Base-by-base conservation (phyloP, 1,284 basidiomycete species). In the Papiliotrema flavescens region DNA sequence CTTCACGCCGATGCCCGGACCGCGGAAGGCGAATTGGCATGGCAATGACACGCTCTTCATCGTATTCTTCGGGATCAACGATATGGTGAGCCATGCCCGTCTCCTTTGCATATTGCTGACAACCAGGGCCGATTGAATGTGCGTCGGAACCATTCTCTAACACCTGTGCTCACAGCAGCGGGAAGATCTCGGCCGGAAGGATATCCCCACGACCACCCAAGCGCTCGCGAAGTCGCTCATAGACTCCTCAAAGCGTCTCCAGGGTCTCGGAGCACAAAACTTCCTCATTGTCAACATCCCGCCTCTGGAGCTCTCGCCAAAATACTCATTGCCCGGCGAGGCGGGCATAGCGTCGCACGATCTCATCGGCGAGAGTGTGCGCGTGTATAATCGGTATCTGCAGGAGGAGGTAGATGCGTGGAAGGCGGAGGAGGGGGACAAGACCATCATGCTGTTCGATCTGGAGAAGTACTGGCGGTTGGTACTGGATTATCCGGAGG, bases 61-160 rank as follows among this genome's bases (percentile, higher is more conserved):
- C 22, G 49, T 61, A n/a, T 44, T 61, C 23, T 56, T 61, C 20
- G 61, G 61, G 24, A 59, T 61, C 54, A 63, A 63, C 36, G 61
- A 63, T 51, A 58, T 61, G 48, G 60, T 55, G 37, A 36, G 60
- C 51, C 20, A 4, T 32, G 9, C 17, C 49, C 15, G 19, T 36
- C 19, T 19, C 28, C 9, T 28, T 24, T 24, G 28, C 23, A n/a
- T 1, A 48, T 23, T 5, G 32, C 24, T 53, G 6, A 26, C 28
- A 22, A 4, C 22, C 35, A 58, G 53, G 54, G 54, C 2, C 50
- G 57, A 23, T 20, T 60, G 51, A 60, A 60, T 32, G 57, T 59
- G 37, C 53, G 47, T 50, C n/a, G 36, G 9, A 19, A 35, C 35
- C 7, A 28, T 51, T 20, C 22, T 23, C 26, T 22, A 20, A n/a